Percentiles rank a stretch among this genome's conserved stretches.
Evolutionary conservation across 352 stramenopile genomes (phyloP).

Genomic region (Halophytophthora batemanensis): DNA sequence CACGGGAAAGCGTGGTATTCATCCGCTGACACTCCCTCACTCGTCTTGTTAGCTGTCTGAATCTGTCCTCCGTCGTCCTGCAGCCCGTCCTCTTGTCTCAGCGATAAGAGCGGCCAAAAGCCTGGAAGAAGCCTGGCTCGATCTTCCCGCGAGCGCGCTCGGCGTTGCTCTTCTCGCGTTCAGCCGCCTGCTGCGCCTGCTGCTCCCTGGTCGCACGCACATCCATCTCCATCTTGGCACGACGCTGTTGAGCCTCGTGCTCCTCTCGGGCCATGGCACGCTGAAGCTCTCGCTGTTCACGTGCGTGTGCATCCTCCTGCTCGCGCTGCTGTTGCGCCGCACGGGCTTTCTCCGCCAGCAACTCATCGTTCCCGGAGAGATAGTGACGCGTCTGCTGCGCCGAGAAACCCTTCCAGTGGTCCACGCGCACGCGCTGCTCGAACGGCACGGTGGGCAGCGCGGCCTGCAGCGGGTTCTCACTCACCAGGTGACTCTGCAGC

Average conservation of each 20-base stretch:
- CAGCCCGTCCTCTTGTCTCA: slow-evolving; percentile 19
- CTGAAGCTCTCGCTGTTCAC: slow-evolving; percentile 35
- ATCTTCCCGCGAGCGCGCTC: slow-evolving; percentile 58
- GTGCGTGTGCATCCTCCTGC: slow-evolving; percentile 34
- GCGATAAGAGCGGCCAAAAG: slow-evolving; percentile 76
- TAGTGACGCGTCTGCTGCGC: slow-evolving; percentile 50
- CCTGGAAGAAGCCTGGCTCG: slow-evolving; percentile 71
- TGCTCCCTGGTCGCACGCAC: slow-evolving; percentile 42
- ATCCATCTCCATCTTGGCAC: slow-evolving; percentile 49
- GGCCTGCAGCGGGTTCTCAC: slow-evolving; percentile 63
- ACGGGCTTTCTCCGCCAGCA: slow-evolving; percentile 49
- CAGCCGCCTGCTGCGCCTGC: slow-evolving; percentile 46
- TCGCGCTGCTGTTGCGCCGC: slow-evolving; percentile 32
- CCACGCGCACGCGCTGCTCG: slow-evolving; percentile 62
- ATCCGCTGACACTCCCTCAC: background rate
- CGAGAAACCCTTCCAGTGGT: slow-evolving; percentile 80
- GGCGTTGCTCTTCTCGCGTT: slow-evolving; percentile 53
- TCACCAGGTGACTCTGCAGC: slow-evolving; percentile 61
- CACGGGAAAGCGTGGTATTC: too few relatives aligned
- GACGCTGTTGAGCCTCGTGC: slow-evolving; percentile 42
- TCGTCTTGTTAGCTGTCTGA: background rate
- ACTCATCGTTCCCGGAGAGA: slow-evolving; percentile 55
- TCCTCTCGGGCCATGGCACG: slow-evolving; percentile 50
- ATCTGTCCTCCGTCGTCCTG: slow-evolving; percentile 2
- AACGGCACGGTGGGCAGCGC: slow-evolving; percentile 32